Evolutionary conservation across 768 basidiomycete species (phyloP).

Genomic region (Leucocoprinus leucothites): DNA sequence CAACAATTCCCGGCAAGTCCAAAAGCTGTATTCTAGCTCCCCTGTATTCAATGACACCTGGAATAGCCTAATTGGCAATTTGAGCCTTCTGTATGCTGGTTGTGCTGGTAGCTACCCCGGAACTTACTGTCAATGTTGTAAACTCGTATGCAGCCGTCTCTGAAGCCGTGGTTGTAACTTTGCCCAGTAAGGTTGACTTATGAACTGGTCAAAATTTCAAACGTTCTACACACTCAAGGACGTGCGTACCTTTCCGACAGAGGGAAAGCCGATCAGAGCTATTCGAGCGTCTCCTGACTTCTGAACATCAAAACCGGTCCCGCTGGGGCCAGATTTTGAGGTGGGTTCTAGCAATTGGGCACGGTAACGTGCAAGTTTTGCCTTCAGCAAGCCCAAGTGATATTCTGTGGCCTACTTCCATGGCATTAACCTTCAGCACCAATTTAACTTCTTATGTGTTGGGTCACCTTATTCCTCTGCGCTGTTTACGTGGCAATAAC

Average conservation of each 20-base stretch:
- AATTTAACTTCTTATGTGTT: background rate
- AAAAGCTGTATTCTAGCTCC: constrained; percentile 90
- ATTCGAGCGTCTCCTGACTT: constrained; percentile 84
- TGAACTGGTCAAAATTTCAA: background rate
- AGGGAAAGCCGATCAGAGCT: constrained; percentile 93
- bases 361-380: constrained; percentile 91
- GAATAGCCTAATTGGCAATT: constrained; percentile 66
- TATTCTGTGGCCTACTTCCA: constrained; percentile 82
- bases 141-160: constrained; percentile 94
- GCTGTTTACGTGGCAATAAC: constrained; percentile 39
- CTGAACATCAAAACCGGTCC: constrained; percentile 86
- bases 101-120: background rate
- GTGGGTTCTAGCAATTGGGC: constrained; percentile 93
- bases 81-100: background rate
- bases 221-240: background rate
- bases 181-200: constrained; percentile 88
- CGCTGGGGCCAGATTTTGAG: constrained; percentile 75
- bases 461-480: constrained; percentile 88
- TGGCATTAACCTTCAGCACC: constrained; percentile 13
- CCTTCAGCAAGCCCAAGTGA: constrained; percentile 90
- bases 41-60: constrained; percentile 95
- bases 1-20: constrained; percentile 95
- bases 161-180: constrained; percentile 88
- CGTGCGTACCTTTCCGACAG: constrained; percentile 74
- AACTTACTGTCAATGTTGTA: constrained; percentile 78